Percentiles rank a stretch among this genome's conserved stretches.
Evolutionary conservation across 2,329 filamentous ascomycete genomes (phyloP).

Genomic region (Xylariaceae sp.): DNA sequence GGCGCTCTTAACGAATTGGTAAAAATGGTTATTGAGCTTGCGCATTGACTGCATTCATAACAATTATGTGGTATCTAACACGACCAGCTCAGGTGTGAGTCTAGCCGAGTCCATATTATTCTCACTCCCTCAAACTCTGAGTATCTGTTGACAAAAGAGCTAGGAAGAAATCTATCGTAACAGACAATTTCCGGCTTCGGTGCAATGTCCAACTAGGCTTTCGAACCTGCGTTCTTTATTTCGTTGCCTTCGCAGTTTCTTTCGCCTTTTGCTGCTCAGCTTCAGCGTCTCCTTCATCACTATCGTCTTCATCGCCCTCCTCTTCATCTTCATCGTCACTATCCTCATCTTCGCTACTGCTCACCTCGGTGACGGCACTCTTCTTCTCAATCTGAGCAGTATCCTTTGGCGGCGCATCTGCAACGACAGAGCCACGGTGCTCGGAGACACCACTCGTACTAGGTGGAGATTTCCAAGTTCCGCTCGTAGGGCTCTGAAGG

Average conservation of each 20-base stretch:
- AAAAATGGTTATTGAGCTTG: too few species aligned
- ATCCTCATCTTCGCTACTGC: conserved; percentile 33
- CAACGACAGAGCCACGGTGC: conserved; percentile 32
- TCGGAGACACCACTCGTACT: conserved; percentile 13
- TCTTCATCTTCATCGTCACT: conserved; percentile 26
- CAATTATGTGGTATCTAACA: too few species aligned
- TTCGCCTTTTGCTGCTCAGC: conserved; percentile 25
- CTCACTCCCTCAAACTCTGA: too few species aligned
- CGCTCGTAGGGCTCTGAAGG: conserved; percentile 43
- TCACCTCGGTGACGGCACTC: conserved; percentile 40
- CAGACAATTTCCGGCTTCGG: too few species aligned
- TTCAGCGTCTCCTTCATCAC: conserved; percentile 23
- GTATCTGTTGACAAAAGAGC: too few species aligned
- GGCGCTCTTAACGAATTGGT: too few species aligned
- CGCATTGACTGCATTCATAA: too few species aligned
- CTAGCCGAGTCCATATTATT: too few species aligned
- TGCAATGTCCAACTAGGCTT: too few species aligned
- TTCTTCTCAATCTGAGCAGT: conserved; percentile 40
- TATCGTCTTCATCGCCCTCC: conserved; percentile 22
- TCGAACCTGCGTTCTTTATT: conserved; percentile 18
- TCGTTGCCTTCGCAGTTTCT: conserved; percentile 24
- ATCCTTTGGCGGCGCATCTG: conserved; percentile 36
- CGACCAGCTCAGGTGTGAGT: too few species aligned
- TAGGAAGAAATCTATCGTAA: too few species aligned
- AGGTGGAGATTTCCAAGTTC: conserved; percentile 39